These are phyloP conservation scores for Phytophthora europaea DNA, from an alignment of 352 stramenopile species.

Conservation along the genomic window DNA sequence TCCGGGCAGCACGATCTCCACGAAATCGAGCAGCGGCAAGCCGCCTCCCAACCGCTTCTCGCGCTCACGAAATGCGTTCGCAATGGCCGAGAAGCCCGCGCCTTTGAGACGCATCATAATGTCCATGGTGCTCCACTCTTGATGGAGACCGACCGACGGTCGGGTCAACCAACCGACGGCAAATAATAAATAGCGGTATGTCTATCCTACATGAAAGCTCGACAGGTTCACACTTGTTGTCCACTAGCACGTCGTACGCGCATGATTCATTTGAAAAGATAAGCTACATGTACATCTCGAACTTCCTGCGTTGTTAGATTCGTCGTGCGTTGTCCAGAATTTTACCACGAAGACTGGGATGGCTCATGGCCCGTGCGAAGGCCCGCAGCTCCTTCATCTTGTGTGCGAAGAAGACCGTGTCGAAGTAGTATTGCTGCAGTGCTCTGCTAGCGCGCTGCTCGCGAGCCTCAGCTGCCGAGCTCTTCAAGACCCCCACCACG, in stretches of 20 bases:
- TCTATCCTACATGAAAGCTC: neutral
- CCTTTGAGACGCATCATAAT: slow-evolving; percentile 88
- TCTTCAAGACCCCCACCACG: slow-evolving; percentile 46
- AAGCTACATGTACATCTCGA: neutral
- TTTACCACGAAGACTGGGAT: slow-evolving; percentile 28
- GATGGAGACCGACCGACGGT: slow-evolving; percentile 6
- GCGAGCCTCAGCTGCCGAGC: slow-evolving; percentile 22
- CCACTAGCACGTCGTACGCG: neutral
- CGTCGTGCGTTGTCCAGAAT: slow-evolving; percentile 7
- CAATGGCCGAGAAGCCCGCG: slow-evolving; percentile 78
- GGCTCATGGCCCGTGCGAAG: slow-evolving; percentile 39
- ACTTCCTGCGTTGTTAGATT: slow-evolving; percentile 2
- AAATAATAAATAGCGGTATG: slow-evolving; percentile 12
- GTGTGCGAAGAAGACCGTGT: slow-evolving; percentile 69
- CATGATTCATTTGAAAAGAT: neutral
- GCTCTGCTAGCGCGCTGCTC: slow-evolving; percentile 16
- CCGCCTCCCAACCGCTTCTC: slow-evolving; percentile 68
- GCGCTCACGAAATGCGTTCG: slow-evolving; percentile 78
- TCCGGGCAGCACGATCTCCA: slow-evolving; percentile 80
- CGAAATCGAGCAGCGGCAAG: slow-evolving; percentile 77
- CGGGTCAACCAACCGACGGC: slow-evolving; percentile 9
- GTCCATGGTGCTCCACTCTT: slow-evolving; percentile 55
- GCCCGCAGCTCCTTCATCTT: slow-evolving; percentile 58
- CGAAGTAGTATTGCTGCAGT: slow-evolving; percentile 59
- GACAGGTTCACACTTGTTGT: neutral